Evolutionary conservation across 768 basidiomycete genomes (phyloP), one percentile per base, ranked within the genome.

Genomic region (Suillus fuscotomentosus): DNA sequence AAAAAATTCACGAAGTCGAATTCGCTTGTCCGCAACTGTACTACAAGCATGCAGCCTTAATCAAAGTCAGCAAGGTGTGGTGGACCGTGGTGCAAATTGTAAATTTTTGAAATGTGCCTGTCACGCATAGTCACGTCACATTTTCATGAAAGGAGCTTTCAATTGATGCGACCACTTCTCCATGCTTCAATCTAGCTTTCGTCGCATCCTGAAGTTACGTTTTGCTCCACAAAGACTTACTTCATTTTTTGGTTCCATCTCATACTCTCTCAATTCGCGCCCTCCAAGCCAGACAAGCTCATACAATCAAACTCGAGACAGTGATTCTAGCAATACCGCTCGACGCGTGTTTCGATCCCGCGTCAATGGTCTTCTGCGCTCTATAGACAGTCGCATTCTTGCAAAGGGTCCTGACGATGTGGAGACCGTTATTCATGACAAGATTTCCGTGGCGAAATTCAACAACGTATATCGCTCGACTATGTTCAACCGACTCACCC

Each of bases 401-500:
- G 69, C 70, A 13, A 67, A 68, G 4, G 68, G 60, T 38, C 66
- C 68, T 11, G 59, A 71, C 38, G 41, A 68, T 17, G 65, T 76
- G 56, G 62, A 66, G 24, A 41, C 65, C 48, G 75, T 68, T 34
- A 56, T 76, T 31, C 68, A 73, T 66, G 27, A 59, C 15, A 68
- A 56, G 42, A 56, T 75, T 42, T 73, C 73, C 17, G 68, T 69
- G 41, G 38, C n/a, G 38, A 68, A 66, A 51, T 75, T 73, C 31
- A 51, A 75, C 65, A 76, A 75, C 38, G 67, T 71, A 0, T 76
- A 75, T 36, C 70, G 74, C 10, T 62, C 69, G 39, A 43, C 53
- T n/a, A 71, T 75, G 13, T 84, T 78, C 66, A 78, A 80, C 64
- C 74, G 72, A 22, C 68, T 79, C 54, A 79, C 84, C 24, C 67